phyloP scores from a whole-genome alignment of 2,329 filamentous ascomycete genomes.

The Balansia obtecta region DNA sequence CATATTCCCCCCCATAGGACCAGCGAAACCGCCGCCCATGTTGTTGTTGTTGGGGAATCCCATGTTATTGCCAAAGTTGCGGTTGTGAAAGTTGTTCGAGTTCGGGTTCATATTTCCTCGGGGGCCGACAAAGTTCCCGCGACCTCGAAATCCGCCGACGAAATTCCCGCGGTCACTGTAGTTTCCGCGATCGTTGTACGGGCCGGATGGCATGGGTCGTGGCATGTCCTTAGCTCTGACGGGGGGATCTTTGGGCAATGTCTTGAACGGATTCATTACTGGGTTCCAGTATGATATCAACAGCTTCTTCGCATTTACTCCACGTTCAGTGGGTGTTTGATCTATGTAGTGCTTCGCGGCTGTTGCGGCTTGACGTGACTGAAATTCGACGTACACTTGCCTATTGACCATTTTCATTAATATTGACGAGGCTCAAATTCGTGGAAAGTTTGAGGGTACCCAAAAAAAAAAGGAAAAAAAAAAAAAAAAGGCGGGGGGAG shows the following conservation, averaged over 20 bases:
- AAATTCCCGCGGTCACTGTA: too few relatives aligned
- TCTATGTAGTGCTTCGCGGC: conserved; percentile 77
- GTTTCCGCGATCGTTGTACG: conserved; percentile 34
- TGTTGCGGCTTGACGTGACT: conserved; percentile 70
- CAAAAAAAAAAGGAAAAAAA: too few relatives aligned
- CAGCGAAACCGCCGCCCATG: conserved; percentile 35
- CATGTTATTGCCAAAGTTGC: conserved; percentile 28
- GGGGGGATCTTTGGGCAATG: conserved; percentile 77
- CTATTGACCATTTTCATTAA: conserved; percentile 22
- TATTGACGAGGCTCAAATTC: too few relatives aligned
- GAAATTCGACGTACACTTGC: conserved; percentile 76
- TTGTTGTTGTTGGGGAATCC: conserved; percentile 35
- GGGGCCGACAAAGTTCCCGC: too few relatives aligned
- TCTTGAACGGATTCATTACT: conserved; percentile 76
- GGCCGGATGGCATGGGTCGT: conserved; percentile 37
- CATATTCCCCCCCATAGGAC: conserved; percentile 42
- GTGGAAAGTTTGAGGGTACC: too few relatives aligned
- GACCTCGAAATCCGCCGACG: too few relatives aligned
- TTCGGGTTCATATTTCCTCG: conserved; percentile 35
- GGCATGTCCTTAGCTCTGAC: conserved; percentile 45
- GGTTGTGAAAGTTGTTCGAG: conserved; percentile 19
- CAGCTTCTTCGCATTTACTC: conserved; percentile 52
- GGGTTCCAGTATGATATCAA: conserved; percentile 65
- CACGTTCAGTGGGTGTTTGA: conserved; percentile 38
- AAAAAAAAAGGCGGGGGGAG: too few relatives aligned